phyloP scores from a whole-genome alignment of 805 yeast species.

The Candida quercuum region DNA sequence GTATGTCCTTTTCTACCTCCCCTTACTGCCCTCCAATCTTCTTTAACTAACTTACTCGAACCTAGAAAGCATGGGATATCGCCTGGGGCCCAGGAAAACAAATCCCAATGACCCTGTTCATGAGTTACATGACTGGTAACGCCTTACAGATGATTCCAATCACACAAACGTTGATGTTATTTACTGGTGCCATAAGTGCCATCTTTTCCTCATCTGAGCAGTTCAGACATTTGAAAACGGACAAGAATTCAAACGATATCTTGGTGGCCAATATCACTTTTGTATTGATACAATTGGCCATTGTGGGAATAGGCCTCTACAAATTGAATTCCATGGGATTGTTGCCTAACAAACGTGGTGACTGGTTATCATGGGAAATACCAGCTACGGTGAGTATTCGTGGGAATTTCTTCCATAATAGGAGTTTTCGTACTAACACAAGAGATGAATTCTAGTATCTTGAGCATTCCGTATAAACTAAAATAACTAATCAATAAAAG shows the following conservation, averaged over 20 bases:
- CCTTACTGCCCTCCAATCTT: neutral
- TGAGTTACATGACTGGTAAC: conserved; percentile 92
- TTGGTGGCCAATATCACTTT: conserved; percentile 27
- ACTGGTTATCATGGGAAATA: conserved; percentile 87
- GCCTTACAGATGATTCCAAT: conserved; percentile 87
- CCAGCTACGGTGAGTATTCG: conserved; percentile 26
- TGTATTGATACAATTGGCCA: conserved; percentile 41
- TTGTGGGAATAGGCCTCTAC: conserved; percentile 74
- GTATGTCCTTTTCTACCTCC: neutral
- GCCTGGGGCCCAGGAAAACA: conserved; percentile 78
- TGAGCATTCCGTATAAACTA: conserved; percentile 6
- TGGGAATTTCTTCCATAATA: too few species aligned
- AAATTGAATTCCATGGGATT: conserved; percentile 86
- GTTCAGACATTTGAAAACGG: conserved; percentile 45
- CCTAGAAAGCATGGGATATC: conserved; percentile 81
- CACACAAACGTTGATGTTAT: conserved; percentile 80
- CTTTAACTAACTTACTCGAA: too few species aligned
- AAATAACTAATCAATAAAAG: too few species aligned
- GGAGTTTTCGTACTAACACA: conserved; percentile 5
- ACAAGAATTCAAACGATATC: conserved; percentile 29
- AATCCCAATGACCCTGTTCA: conserved; percentile 84
- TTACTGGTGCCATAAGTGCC: conserved; percentile 73
- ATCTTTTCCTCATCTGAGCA: conserved; percentile 49
- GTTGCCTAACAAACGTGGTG: conserved; percentile 81
- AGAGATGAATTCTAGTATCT: conserved; percentile 9